Evolutionary conservation across 768 basidiomycete genomes (phyloP).

Genomic region (Lentinus tigrinus): DNA sequence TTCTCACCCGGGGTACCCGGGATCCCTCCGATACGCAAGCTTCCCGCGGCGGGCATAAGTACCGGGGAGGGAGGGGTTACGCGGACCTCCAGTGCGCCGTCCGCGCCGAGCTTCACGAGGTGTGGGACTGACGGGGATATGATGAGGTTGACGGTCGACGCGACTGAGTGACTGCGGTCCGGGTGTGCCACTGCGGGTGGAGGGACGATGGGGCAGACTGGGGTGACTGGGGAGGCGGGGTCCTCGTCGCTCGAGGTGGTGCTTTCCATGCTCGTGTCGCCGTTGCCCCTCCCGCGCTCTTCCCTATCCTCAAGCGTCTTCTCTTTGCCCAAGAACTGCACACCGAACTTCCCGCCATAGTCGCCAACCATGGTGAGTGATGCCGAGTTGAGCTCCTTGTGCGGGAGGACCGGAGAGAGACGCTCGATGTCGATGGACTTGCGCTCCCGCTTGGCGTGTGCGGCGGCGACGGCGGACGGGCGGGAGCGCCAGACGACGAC

Average conservation of each 20-base stretch:
- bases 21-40: slow-evolving; percentile 9
- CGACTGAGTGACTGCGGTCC: not conserved
- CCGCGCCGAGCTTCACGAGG: slow-evolving; percentile 13
- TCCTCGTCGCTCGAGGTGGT: not conserved
- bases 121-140: slow-evolving; percentile 17
- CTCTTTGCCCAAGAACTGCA: too few species aligned
- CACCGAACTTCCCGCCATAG: too few species aligned
- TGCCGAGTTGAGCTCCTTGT: not conserved
- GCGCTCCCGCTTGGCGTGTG: not conserved
- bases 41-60: not conserved
- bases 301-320: too few species aligned
- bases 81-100: slow-evolving; percentile 16
- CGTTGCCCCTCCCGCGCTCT: not conserved
- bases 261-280: not conserved
- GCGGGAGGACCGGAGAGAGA: not conserved
- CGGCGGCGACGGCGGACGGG: not conserved
- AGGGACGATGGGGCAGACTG: not conserved
- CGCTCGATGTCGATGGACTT: slow-evolving; percentile 2
- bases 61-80: slow-evolving; percentile 21
- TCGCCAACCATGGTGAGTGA: too few species aligned
- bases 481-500: slow-evolving; percentile 17
- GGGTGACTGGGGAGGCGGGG: not conserved
- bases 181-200: not conserved
- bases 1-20: slow-evolving; percentile 5
- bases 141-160: slow-evolving; percentile 14